These are phyloP conservation scores for sorghum (Sorghum bicolor) DNA, from an alignment of 176 grass and related monocot genomes.

Conservation along the genomic window DNA sequence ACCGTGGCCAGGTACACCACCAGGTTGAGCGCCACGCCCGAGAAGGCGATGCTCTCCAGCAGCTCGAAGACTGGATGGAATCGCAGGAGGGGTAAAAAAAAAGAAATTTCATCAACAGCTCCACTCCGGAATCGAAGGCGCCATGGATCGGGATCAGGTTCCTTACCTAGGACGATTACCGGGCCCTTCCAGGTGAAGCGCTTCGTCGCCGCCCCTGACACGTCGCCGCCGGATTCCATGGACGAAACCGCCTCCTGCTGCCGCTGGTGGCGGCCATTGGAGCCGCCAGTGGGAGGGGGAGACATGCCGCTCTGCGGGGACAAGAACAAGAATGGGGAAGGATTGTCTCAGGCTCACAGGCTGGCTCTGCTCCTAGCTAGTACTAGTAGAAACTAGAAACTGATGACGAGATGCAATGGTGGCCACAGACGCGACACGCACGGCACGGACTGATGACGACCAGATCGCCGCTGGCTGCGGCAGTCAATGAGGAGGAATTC, in stretches of 20 bases:
- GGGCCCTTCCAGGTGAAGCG: slow-evolving; percentile 28
- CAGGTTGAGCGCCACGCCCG: slow-evolving; percentile 57
- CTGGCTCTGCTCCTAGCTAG: neutral
- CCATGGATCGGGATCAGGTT: neutral
- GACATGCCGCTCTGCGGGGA: slow-evolving; percentile 14
- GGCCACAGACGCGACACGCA: neutral
- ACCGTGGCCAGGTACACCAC: slow-evolving; percentile 69
- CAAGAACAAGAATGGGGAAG: neutral
- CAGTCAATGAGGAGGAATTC: neutral
- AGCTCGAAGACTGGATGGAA: slow-evolving; percentile 43
- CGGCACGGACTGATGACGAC: neutral
- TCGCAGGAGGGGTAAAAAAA: neutral
- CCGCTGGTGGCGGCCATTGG: neutral
- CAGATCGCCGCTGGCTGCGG: neutral
- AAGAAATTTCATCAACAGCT: neutral
- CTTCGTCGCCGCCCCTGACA: neutral
- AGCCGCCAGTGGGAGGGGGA: neutral
- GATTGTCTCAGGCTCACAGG: neutral
- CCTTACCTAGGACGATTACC: slow-evolving; percentile 2
- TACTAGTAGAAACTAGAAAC: too few species aligned
- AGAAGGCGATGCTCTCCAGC: slow-evolving; percentile 70
- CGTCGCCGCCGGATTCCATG: neutral
- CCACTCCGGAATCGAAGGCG: neutral
- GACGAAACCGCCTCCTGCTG: neutral
- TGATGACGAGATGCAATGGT: neutral